Evolutionary conservation across 352 stramenopile genomes (phyloP).

Genomic region (Phytophthora parvispora): DNA sequence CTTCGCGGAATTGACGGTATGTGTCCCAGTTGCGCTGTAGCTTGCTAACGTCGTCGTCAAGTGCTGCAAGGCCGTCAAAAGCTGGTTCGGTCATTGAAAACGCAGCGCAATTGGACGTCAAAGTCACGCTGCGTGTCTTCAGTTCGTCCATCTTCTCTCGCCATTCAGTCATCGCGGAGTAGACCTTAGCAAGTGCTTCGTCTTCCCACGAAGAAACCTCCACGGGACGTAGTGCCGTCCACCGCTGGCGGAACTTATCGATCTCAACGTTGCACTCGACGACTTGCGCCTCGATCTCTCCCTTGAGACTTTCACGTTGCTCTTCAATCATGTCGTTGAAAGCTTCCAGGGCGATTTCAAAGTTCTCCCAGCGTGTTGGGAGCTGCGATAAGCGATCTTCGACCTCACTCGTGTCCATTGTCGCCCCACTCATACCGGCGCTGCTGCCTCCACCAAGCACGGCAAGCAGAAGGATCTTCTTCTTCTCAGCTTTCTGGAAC

Average conservation of each 20-base stretch:
- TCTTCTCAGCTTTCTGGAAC: slow-evolving; percentile 84
- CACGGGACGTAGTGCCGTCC: slow-evolving; percentile 88
- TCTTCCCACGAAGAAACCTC: slow-evolving; percentile 87
- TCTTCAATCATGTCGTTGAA: slow-evolving; percentile 98
- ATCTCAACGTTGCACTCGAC: slow-evolving; percentile 92
- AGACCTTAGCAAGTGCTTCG: slow-evolving; percentile 77
- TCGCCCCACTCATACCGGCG: slow-evolving; percentile 44
- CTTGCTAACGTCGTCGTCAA: slow-evolving; percentile 83
- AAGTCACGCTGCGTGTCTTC: slow-evolving; percentile 55
- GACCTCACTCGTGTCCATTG: slow-evolving; percentile 83
- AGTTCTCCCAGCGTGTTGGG: slow-evolving; percentile 93
- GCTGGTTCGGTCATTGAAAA: slow-evolving; percentile 89
- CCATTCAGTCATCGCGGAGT: slow-evolving; percentile 89
- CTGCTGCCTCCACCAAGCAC: slow-evolving; percentile 38
- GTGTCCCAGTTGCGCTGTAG: slow-evolving; percentile 87
- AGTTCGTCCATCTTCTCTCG: slow-evolving; percentile 84
- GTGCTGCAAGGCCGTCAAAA: slow-evolving; percentile 84
- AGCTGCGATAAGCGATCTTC: slow-evolving; percentile 79
- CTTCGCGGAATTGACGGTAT: slow-evolving; percentile 89
- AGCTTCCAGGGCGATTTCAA: slow-evolving; percentile 95
- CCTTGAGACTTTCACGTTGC: slow-evolving; percentile 93
- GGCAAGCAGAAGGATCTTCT: slow-evolving; percentile 86
- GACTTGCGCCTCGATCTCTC: slow-evolving; percentile 89
- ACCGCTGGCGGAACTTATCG: slow-evolving; percentile 93
- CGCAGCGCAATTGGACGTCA: slow-evolving; percentile 86